Conservation (phyloP, 345 rosid genomes). For the Physaria fendleri region DNA sequence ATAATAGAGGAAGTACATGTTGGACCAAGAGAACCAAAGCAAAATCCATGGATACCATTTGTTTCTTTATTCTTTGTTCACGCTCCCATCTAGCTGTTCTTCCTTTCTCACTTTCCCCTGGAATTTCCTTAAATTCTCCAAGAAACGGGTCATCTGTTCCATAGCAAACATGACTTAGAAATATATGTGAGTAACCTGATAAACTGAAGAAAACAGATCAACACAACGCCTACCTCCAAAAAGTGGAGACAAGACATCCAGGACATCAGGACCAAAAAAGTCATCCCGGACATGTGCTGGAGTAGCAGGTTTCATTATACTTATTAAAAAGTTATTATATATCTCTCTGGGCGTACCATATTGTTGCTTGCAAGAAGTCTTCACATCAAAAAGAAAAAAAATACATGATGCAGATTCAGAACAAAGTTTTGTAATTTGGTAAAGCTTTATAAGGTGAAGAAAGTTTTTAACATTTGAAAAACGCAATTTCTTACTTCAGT, state of each 20-base stretch:
- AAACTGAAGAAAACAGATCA: neutral
- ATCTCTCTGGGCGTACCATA: neutral
- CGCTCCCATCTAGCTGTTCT: constrained; percentile 62
- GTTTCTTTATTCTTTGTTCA: constrained; percentile 51
- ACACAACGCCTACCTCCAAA: neutral
- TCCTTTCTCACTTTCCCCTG: constrained; percentile 72
- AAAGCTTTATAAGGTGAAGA: neutral
- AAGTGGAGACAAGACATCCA: neutral
- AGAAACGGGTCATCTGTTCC: constrained; percentile 32
- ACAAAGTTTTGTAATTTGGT: neutral
- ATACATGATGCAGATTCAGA: neutral
- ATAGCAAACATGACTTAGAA: neutral
- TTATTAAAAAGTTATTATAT: neutral
- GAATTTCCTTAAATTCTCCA: constrained; percentile 31
- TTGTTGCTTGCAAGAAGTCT: neutral
- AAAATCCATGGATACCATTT: constrained; percentile 43
- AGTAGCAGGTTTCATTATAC: neutral
- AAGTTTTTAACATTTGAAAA: neutral
- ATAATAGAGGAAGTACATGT: neutral
- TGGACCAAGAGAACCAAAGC: neutral
- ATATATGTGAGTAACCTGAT: neutral
- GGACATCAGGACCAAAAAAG: too few species aligned
- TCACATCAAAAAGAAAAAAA: neutral
- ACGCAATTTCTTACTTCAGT: neutral
- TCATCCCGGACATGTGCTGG: neutral